Percentiles rank a stretch among this genome's conserved stretches.
These are phyloP conservation scores for Suillus luteus DNA, from an alignment of 768 basidiomycete genomes.

Conservation along the genomic window DNA sequence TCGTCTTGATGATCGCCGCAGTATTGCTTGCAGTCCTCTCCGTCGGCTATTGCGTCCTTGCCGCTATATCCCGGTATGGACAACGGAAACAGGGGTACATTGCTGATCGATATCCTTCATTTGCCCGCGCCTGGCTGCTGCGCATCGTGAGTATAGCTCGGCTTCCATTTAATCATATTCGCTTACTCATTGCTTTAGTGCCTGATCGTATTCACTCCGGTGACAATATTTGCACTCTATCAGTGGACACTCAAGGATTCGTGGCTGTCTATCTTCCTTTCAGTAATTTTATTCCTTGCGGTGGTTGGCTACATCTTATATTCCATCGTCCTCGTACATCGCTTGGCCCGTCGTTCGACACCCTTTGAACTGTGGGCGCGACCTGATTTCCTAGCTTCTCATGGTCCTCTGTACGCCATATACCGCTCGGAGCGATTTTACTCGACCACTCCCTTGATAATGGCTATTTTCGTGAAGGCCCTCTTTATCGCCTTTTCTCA, in stretches of 20 bases:
- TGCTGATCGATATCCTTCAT: conserved; percentile 42
- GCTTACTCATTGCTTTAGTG: conserved; percentile 40
- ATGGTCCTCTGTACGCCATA: conserved; percentile 65
- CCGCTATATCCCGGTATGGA: conserved; percentile 27
- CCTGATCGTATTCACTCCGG: conserved; percentile 65
- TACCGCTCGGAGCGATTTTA: conserved; percentile 70
- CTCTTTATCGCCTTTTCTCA: conserved; percentile 71
- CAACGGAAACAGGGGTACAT: conserved; percentile 23
- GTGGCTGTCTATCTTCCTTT: conserved; percentile 80
- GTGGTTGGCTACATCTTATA: conserved; percentile 51
- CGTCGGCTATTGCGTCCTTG: conserved; percentile 50
- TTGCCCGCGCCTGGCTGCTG: conserved; percentile 60
- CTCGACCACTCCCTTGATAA: conserved; percentile 60
- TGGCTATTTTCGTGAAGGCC: conserved; percentile 65
- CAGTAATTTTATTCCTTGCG: conserved; percentile 64
- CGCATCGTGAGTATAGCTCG: conserved; percentile 56
- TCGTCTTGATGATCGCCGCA: conserved; percentile 65
- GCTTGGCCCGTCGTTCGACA: conserved; percentile 43
- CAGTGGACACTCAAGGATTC: conserved; percentile 93
- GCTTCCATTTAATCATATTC: conserved; percentile 8
- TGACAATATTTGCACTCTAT: conserved; percentile 78
- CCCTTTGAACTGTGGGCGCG: conserved; percentile 42
- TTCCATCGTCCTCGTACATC: conserved; percentile 50
- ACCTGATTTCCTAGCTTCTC: conserved; percentile 38
- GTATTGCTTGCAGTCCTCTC: conserved; percentile 54